Percentiles rank a stretch among this genome's conserved stretches.
Conservation (phyloP, 1,139 yeast species). For the Debaryomycetaceae sp. region DNA sequence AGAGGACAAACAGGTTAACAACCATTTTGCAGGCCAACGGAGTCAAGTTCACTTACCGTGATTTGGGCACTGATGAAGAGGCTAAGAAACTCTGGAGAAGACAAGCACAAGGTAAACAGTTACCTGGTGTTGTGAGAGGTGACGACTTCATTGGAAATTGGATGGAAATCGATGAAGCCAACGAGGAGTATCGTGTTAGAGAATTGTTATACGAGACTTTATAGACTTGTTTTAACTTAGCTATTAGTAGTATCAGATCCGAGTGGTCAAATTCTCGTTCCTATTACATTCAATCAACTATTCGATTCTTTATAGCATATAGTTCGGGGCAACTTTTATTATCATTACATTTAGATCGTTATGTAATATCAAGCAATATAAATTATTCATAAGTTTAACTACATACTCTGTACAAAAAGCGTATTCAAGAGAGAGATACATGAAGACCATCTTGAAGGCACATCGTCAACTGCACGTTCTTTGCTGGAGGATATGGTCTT, state of each 20-base stretch:
- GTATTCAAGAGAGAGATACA: constrained; percentile 4
- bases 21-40: constrained; percentile 77
- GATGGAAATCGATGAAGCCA: constrained; percentile 78
- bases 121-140: constrained; percentile 95
- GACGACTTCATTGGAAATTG: constrained; percentile 83
- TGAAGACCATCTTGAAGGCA: constrained; percentile 19
- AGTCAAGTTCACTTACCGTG: constrained; percentile 65
- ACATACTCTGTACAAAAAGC: not conserved
- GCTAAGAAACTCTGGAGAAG: constrained; percentile 88
- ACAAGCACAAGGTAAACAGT: constrained; percentile 64
- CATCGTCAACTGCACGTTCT: constrained; percentile 26
- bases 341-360: too few species aligned
- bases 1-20: constrained; percentile 74
- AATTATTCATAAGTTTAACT: too few species aligned
- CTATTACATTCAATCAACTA: too few species aligned
- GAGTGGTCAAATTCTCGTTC: too few species aligned
- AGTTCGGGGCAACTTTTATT: too few species aligned
- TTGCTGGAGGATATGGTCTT: constrained; percentile 21
- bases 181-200: constrained; percentile 73
- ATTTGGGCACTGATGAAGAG: constrained; percentile 82
- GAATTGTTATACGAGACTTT: constrained; percentile 53
- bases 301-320: too few species aligned
- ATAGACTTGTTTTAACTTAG: too few species aligned
- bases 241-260: too few species aligned
- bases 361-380: too few species aligned